Evolutionary conservation across 345 rosid genomes (phyloP).

Genomic region (Trapa bicornis): DNA sequence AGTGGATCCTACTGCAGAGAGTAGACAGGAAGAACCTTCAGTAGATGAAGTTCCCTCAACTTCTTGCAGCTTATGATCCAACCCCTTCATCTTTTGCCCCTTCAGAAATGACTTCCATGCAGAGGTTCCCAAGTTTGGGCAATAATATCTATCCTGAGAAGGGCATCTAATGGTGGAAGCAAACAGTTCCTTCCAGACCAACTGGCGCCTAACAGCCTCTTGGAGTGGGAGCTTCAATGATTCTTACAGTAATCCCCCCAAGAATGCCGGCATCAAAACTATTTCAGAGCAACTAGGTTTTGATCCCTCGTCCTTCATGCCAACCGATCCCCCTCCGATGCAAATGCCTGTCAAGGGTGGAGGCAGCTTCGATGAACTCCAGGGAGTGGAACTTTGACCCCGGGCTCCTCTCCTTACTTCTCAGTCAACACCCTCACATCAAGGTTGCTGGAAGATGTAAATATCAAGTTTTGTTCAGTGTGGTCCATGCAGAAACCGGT

Average conservation of each 20-base stretch:
- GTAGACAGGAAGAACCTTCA: slow-evolving; percentile 24
- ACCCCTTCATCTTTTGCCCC: slow-evolving; percentile 18
- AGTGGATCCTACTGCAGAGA: slow-evolving; percentile 39
- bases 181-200: slow-evolving; percentile 16
- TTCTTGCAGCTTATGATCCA: slow-evolving; percentile 12
- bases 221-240: slow-evolving; percentile 68
- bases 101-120: slow-evolving; percentile 20
- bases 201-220: slow-evolving; percentile 63
- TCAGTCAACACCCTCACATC: neutral
- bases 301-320: slow-evolving; percentile 26
- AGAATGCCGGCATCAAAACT: slow-evolving; percentile 19
- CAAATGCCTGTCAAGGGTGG: slow-evolving; percentile 28
- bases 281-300: slow-evolving; percentile 26
- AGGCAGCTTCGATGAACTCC: slow-evolving; percentile 70
- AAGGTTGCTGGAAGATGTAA: slow-evolving; percentile 29
- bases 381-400: slow-evolving; percentile 79
- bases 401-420: neutral
- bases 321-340: slow-evolving; percentile 9
- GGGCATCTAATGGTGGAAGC: slow-evolving; percentile 15
- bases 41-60: slow-evolving; percentile 29
- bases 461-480: slow-evolving; percentile 36
- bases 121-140: slow-evolving; percentile 47
- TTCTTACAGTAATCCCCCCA: slow-evolving; percentile 24
- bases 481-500: slow-evolving; percentile 6
- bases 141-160: slow-evolving; percentile 46